Evolutionary conservation across 2,329 filamentous ascomycete species (phyloP), one percentile per base, ranked within the genome.

Genomic region (Nemania diffusa): DNA sequence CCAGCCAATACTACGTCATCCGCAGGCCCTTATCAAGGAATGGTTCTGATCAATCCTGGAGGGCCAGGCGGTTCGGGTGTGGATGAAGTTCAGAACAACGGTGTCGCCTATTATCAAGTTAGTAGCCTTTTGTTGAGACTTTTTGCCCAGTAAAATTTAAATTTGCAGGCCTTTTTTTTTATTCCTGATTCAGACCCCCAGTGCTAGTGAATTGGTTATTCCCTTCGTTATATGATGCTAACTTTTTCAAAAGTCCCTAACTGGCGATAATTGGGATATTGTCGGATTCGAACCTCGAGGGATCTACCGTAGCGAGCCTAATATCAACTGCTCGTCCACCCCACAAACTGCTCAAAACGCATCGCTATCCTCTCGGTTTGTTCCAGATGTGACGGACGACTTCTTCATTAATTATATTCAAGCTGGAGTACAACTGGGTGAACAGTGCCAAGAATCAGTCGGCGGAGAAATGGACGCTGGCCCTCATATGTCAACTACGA

Each of bases 231-330:
- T 24, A n/a, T 34, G 9, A 50, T 50, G 42, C 42, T 65, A 27
- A 65, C 24, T 22, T 3, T 51, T 62, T 40, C n/a, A 1, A 58
- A 44, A 66, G 64, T 62, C 58, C 15, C 5, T 66, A 8, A 42
- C 58, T 4, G 58, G 64, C 26, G 64, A 62, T 22, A 66, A 66
- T 40, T 66, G 58, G 58, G 64, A 66, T 5, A 66, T 66, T 4
- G 27, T 66, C 4, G 64, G 58, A 22, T 66, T 66, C 52, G 64
- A 66, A 6, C 58, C 52, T 5, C 29, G 64, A 53, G 58, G 64
- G 3, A 66, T 62, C 40, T 66, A 62, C 27, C 64, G 51, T 7
- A 66, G 64, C 20, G 64, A 66, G n/a, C 64, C 64, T 5, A 66
- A 62, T 37, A 53, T 66, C 2, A 66, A 66, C 34, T 62, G 58